These are phyloP conservation scores for Leishmania amazonensis DNA, from an alignment of 208 protist genomes.

Conservation along the genomic window DNA sequence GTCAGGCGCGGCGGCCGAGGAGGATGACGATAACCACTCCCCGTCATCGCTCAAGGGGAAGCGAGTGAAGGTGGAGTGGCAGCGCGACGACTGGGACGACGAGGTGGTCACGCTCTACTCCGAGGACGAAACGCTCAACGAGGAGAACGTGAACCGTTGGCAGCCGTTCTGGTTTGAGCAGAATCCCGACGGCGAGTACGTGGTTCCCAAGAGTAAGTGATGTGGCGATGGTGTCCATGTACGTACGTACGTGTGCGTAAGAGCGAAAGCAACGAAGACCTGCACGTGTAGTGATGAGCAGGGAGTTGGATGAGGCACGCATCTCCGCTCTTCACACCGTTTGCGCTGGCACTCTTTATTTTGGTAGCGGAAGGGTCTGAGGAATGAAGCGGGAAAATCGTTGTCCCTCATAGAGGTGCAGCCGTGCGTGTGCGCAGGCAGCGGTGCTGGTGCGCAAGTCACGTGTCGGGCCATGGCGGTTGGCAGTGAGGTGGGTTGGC, in stretches of 20 bases:
- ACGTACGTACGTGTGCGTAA: not conserved
- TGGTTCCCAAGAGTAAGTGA: slow-evolving; percentile 21
- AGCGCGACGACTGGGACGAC: slow-evolving; percentile 83
- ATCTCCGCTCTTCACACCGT: not conserved
- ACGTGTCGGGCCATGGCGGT: not conserved
- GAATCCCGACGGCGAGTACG: slow-evolving; percentile 36
- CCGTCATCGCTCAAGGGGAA: slow-evolving; percentile 11
- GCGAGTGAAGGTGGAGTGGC: slow-evolving; percentile 61
- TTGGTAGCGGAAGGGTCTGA: not conserved
- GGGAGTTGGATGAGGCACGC: not conserved
- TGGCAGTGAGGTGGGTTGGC: not conserved
- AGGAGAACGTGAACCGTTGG: slow-evolving; percentile 75
- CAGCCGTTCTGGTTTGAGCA: slow-evolving; percentile 84
- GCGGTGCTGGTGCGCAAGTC: not conserved
- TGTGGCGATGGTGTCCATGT: not conserved
- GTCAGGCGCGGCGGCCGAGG: not conserved
- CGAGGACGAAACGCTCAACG: slow-evolving; percentile 71
- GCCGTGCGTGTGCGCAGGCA: not conserved
- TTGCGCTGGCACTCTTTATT: not conserved
- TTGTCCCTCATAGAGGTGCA: not conserved
- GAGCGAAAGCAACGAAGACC: not conserved
- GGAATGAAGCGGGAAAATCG: not conserved
- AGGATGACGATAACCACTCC: not conserved
- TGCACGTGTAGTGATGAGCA: not conserved
- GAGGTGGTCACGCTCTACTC: slow-evolving; percentile 80